Conservation (phyloP, 495 filamentous ascomycete genomes). For the Hypomontagnella monticulosa region DNA sequence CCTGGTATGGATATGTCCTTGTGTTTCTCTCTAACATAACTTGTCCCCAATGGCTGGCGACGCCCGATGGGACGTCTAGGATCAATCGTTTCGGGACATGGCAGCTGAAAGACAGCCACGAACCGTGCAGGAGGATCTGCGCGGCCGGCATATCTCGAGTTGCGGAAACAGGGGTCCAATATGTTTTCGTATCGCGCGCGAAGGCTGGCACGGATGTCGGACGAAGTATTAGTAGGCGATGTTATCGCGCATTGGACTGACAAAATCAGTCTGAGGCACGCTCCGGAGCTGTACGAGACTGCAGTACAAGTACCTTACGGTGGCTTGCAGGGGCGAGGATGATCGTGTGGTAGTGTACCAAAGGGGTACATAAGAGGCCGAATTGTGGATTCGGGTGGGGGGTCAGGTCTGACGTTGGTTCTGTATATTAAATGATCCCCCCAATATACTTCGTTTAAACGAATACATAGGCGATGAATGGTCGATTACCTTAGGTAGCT, state of each 20-base stretch:
- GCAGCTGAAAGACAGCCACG: slow-evolving; percentile 25
- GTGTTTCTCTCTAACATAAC: slow-evolving; percentile 11
- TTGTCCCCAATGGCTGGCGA: slow-evolving; percentile 9
- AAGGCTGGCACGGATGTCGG: slow-evolving; percentile 12
- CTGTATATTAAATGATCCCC: slow-evolving; percentile 13
- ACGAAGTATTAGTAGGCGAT: slow-evolving; percentile 27
- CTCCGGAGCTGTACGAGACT: slow-evolving; percentile 1
- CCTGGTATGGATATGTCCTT: slow-evolving; percentile 4
- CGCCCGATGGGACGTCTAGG: slow-evolving; percentile 9
- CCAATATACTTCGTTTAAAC: slow-evolving; percentile 25
- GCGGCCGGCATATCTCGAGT: slow-evolving; percentile 25
- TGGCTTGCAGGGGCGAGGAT: slow-evolving; percentile 22
- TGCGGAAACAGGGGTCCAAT: slow-evolving; percentile 31
- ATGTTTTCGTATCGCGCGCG: slow-evolving; percentile 27
- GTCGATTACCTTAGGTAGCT: slow-evolving; percentile 12
- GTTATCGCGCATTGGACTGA: slow-evolving; percentile 22
- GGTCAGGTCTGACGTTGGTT: slow-evolving; percentile 18
- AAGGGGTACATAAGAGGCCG: slow-evolving; percentile 16
- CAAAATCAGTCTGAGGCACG: slow-evolving; percentile 11
- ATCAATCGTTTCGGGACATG: slow-evolving; percentile 28
- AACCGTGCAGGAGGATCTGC: slow-evolving; percentile 29
- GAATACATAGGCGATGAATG: slow-evolving; percentile 9
- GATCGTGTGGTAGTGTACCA: slow-evolving; percentile 22
- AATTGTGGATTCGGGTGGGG: slow-evolving; percentile 32
- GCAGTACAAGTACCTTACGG: slow-evolving; percentile 16